Conservation (phyloP, 148 eudicot genomes). For the Rhododendron ovatum region DNA sequence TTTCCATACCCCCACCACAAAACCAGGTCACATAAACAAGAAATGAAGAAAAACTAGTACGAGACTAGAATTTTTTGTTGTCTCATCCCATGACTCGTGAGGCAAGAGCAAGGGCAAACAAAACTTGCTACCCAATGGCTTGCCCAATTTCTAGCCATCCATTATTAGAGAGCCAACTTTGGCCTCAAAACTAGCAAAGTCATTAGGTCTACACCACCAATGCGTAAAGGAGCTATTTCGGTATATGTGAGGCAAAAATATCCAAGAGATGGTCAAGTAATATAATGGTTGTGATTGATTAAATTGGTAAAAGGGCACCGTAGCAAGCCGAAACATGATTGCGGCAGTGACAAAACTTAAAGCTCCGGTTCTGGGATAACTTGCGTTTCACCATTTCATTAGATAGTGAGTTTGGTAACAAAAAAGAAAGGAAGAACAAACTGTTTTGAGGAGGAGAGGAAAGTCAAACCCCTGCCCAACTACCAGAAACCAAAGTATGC, state of each 20-base stretch:
- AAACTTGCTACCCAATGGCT: background rate
- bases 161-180: background rate
- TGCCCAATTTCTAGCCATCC: background rate
- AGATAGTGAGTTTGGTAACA: background rate
- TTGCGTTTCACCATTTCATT: background rate
- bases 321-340: background rate
- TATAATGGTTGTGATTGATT: background rate
- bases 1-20: background rate
- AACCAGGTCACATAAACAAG: too few species aligned
- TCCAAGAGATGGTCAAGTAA: background rate
- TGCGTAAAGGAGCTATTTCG: background rate
- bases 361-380: background rate
- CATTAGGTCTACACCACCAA: background rate
- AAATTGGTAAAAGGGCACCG: background rate
- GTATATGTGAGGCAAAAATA: background rate
- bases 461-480: background rate
- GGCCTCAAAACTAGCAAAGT: background rate
- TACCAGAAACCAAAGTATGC: background rate
- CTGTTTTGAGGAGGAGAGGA: background rate
- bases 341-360: background rate
- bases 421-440: background rate
- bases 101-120: background rate
- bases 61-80: background rate
- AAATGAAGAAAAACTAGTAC: background rate
- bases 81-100: background rate